Percentiles rank a stretch among this genome's conserved stretches.
These are phyloP conservation scores for Trifolium subterraneum DNA, from an alignment of 306 rosid species.

Conservation along the genomic window DNA sequence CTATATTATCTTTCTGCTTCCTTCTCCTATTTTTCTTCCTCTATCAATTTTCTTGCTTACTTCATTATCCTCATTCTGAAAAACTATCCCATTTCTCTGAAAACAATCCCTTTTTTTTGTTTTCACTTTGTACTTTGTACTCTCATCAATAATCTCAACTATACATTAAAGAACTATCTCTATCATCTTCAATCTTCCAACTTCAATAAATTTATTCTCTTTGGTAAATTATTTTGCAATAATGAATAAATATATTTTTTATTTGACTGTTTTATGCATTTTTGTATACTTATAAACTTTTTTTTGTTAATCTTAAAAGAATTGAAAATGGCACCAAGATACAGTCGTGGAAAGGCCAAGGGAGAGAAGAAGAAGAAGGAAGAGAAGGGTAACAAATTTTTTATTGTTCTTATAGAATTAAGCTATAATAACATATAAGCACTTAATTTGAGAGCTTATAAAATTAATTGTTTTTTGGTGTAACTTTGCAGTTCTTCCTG, in stretches of 20 bases:
- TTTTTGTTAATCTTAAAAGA: slow-evolving; percentile 23
- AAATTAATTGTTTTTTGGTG: not conserved
- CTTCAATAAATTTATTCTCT: slow-evolving; percentile 35
- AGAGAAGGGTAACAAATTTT: slow-evolving; percentile 64
- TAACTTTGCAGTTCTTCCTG: slow-evolving; percentile 84
- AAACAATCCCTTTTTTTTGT: not conserved
- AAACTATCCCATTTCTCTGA: slow-evolving; percentile 42
- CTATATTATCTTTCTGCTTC: slow-evolving; percentile 47
- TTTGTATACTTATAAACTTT: slow-evolving; percentile 14
- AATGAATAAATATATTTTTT: not conserved
- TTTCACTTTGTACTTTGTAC: slow-evolving; percentile 29
- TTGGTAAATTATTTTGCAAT: slow-evolving; percentile 46
- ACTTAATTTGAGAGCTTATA: not conserved
- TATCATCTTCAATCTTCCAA: slow-evolving; percentile 8
- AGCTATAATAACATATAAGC: not conserved
- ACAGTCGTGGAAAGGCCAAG: slow-evolving; percentile 82
- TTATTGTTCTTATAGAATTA: not conserved
- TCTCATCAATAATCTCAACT: slow-evolving; percentile 29
- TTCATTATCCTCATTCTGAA: slow-evolving; percentile 56
- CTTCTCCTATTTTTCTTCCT: slow-evolving; percentile 32
- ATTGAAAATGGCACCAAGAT: slow-evolving; percentile 84
- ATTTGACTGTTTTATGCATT: slow-evolving; percentile 1
- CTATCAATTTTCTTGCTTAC: slow-evolving; percentile 35
- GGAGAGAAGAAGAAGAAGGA: slow-evolving; percentile 98
- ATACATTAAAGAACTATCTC: slow-evolving; percentile 44